Percentiles rank a stretch among this genome's conserved stretches.
Evolutionary conservation across 2,329 filamentous ascomycete species (phyloP).

Genomic region (Paraphaeosphaeria sporulosa): DNA sequence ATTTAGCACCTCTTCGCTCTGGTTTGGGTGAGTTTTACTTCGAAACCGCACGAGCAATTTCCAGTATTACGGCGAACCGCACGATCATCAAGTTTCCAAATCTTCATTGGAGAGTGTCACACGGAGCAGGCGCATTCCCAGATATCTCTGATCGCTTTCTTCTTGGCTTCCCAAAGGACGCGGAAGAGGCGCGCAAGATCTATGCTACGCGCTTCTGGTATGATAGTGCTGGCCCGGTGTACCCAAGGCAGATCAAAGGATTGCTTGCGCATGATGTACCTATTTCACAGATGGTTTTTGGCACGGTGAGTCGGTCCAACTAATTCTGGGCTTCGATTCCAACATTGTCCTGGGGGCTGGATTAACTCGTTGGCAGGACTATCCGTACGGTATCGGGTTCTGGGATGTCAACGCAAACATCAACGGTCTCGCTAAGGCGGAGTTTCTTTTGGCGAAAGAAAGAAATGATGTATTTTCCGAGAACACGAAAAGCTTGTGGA

Average conservation of each 20-base stretch:
- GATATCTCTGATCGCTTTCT: slow-evolving; percentile 47
- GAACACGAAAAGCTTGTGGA: slow-evolving; percentile 40
- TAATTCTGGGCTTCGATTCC: not conserved
- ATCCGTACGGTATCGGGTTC: slow-evolving; percentile 49
- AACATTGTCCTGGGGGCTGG: not conserved
- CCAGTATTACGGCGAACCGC: slow-evolving; percentile 38
- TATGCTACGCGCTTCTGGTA: slow-evolving; percentile 47
- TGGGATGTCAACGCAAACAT: slow-evolving; percentile 47
- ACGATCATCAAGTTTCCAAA: slow-evolving; percentile 39
- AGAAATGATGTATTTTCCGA: slow-evolving; percentile 37
- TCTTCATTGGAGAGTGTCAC: slow-evolving; percentile 44
- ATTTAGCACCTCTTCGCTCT: slow-evolving; percentile 40
- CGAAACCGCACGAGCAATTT: slow-evolving; percentile 47
- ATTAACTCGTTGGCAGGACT: slow-evolving; percentile 32
- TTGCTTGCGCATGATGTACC: slow-evolving; percentile 43
- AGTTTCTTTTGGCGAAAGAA: slow-evolving; percentile 29
- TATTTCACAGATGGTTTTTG: slow-evolving; percentile 44
- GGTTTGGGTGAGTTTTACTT: slow-evolving; percentile 49
- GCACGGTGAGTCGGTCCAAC: slow-evolving; percentile 38
- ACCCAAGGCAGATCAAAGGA: slow-evolving; percentile 46
- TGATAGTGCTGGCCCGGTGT: slow-evolving; percentile 49
- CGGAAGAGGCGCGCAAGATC: slow-evolving; percentile 34
- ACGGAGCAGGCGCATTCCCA: slow-evolving; percentile 48
- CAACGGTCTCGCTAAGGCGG: slow-evolving; percentile 32
- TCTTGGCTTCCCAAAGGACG: slow-evolving; percentile 37